Conservation (phyloP, 495 filamentous ascomycete species). For the Halenospora varia region DNA sequence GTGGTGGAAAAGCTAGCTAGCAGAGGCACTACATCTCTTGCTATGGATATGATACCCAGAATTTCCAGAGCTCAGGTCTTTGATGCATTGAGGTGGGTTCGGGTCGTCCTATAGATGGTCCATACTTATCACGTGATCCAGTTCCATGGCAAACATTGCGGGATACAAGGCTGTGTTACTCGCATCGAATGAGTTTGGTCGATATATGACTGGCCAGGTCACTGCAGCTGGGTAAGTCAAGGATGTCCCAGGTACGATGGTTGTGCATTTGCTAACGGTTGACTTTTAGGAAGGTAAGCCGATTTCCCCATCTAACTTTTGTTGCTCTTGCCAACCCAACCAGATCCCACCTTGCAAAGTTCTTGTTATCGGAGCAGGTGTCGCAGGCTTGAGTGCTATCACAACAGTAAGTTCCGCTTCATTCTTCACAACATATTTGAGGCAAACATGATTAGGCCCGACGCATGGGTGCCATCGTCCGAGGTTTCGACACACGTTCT, state of each 20-base stretch:
- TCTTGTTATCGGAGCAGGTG: slow-evolving; percentile 77
- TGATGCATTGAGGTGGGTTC: slow-evolving; percentile 57
- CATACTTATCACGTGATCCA: slow-evolving; percentile 17
- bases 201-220: slow-evolving; percentile 77
- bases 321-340: slow-evolving; percentile 10
- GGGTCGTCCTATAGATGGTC: slow-evolving; percentile 12
- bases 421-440: background rate
- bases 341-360: slow-evolving; percentile 81
- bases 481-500: slow-evolving; percentile 76
- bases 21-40: slow-evolving; percentile 63
- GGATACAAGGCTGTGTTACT: slow-evolving; percentile 83
- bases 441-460: slow-evolving; percentile 41
- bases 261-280: slow-evolving; percentile 14
- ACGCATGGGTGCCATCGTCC: slow-evolving; percentile 77
- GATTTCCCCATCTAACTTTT: background rate
- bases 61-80: slow-evolving; percentile 80
- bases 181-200: slow-evolving; percentile 77
- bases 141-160: slow-evolving; percentile 84
- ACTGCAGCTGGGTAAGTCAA: slow-evolving; percentile 62
- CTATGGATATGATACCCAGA: slow-evolving; percentile 81
- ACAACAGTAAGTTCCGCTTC: slow-evolving; percentile 42
- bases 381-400: slow-evolving; percentile 78
- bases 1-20: slow-evolving; percentile 64
- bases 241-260: slow-evolving; percentile 8
- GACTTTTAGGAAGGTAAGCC: slow-evolving; percentile 23